Evolutionary conservation across 177 flowering plant genomes (phyloP), one percentile per base, ranked within the genome.

Genomic region (Telopea speciosissima): DNA sequence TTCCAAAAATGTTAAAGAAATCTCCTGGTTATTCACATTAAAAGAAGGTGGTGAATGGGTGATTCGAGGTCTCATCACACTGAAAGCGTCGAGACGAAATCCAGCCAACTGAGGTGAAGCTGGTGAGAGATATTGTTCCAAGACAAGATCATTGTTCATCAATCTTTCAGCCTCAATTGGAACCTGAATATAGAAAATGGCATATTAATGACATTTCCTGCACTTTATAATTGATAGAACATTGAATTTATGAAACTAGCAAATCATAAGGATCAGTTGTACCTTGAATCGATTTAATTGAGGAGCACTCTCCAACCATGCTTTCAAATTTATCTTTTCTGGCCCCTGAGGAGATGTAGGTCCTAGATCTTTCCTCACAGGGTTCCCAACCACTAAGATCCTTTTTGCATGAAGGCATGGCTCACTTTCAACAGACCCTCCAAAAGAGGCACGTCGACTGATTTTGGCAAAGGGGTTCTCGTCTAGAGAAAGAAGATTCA

Each of bases 381-480:
- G 75, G 67, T 71, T 88, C 73, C 99, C 99, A 64, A 84, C 75
- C 17, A 93, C 93, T 21, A 93, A 42, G 61, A 96, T 73, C 75
- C 86, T 82, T 82, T 79, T 90, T 23, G 99, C 99, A 86, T 93
- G 98, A 73, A 96, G 83, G 77, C 92, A 93, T 54, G 93, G 89
- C 5, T 86, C 87, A 70, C 75, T 79, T 65, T 85, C 85, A 78
- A 59, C 68, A 58, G 82, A 33, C 60, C 90, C 91, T 67, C 96
- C 93, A 72, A 85, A 83, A 66, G 96, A 93, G 33, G 94, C 87
- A 74, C 89, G 91, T 21, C 89, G 83, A 67, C 60, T 77, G 10
- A 69, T 75, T 78, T 82, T 75, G 21, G 96, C 73, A 72, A 90
- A 88, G 8, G 97, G 97, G 69, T 86, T 87, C 65, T 92, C 99